These are phyloP conservation scores for Zasmidium citrigriseum DNA, from an alignment of 2,329 filamentous ascomycete species.

Conservation along the genomic window DNA sequence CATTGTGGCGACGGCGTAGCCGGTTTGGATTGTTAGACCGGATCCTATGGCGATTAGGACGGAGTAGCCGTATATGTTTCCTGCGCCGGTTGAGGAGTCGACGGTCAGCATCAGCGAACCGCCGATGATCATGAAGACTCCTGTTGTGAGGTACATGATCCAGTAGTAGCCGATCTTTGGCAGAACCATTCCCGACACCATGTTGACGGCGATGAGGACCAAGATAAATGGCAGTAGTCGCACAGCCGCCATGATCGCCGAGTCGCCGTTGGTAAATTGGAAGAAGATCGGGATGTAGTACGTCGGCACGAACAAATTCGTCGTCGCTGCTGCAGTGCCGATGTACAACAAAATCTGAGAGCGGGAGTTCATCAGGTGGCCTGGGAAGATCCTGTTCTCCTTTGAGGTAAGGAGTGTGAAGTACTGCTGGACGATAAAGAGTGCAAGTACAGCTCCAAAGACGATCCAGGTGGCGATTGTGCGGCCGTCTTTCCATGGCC, in stretches of 20 bases:
- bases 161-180: conserved; percentile 39
- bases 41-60: conserved; percentile 24
- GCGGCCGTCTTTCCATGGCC: conserved; percentile 47
- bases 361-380: conserved; percentile 21
- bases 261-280: conserved; percentile 52
- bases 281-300: conserved; percentile 60
- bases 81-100: conserved; percentile 12
- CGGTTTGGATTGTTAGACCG: conserved; percentile 23
- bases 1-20: conserved; percentile 10
- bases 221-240: conserved; percentile 46
- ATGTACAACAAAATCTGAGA: conserved; percentile 48
- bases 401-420: conserved; percentile 51
- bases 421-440: conserved; percentile 51
- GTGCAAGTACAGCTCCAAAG: conserved; percentile 45
- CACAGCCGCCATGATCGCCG: conserved; percentile 42
- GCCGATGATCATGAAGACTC: conserved; percentile 38
- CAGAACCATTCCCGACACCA: conserved; percentile 43
- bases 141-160: conserved; percentile 41
- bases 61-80: conserved; percentile 29
- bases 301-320: conserved; percentile 31
- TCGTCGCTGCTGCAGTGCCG: conserved; percentile 34
- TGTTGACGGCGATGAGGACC: conserved; percentile 37
- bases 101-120: conserved; percentile 38
- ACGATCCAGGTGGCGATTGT: conserved; percentile 53
- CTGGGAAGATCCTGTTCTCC: neutral